These are phyloP conservation scores for Arachis monticola DNA, from an alignment of 331 rosid species.

Conservation along the genomic window DNA sequence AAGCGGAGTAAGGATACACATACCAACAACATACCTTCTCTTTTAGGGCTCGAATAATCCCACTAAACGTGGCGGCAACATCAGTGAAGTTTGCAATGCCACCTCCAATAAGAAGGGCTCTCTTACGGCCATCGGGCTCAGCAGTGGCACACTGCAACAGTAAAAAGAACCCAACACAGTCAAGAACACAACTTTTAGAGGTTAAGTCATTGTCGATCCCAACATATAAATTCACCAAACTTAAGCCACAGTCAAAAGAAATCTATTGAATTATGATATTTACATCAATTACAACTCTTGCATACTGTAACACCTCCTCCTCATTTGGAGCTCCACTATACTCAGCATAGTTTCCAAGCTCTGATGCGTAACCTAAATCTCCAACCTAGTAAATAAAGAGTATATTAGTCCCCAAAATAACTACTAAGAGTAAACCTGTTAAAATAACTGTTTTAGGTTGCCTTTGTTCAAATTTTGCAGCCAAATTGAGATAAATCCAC, in stretches of 20 bases:
- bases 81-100: conserved; percentile 94
- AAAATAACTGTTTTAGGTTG: conserved; percentile 20
- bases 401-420: conserved; percentile 19
- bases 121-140: conserved; percentile 80
- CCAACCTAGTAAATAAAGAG: conserved; percentile 62
- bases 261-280: conserved; percentile 29
- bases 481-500: conserved; percentile 21
- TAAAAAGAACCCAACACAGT: not conserved
- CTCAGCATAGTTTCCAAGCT: conserved; percentile 94
- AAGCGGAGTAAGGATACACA: conserved; percentile 18
- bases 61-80: conserved; percentile 86
- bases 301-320: conserved; percentile 93
- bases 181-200: conserved; percentile 29
- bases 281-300: conserved; percentile 86
- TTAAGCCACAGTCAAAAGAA: conserved; percentile 20
- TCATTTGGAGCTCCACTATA: conserved; percentile 97
- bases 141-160: conserved; percentile 80
- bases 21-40: conserved; percentile 60
- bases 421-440: conserved; percentile 10
- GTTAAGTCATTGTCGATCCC: conserved; percentile 17
- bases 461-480: conserved; percentile 24
- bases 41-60: conserved; percentile 74
- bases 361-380: conserved; percentile 91
- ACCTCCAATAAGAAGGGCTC: conserved; percentile 90
- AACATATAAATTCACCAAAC: conserved; percentile 24